A percentile compares a stretch with the other conserved stretches of the same genome.
Conservation (phyloP, 176 grass and related monocot species). For the Carex parvula region DNA sequence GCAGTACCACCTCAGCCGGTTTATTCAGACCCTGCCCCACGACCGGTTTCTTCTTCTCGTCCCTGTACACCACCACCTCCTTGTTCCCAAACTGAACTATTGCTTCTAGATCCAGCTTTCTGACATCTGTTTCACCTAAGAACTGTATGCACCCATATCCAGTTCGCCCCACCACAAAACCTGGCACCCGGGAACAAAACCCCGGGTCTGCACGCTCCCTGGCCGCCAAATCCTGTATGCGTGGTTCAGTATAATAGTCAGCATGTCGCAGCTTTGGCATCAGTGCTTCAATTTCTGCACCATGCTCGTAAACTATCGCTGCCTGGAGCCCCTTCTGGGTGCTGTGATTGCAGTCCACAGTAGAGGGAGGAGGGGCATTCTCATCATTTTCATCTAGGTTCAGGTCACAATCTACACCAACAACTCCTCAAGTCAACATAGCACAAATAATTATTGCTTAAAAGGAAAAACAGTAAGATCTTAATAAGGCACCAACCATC, state of each 20-base stretch:
- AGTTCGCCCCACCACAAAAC: slow-evolving; percentile 47
- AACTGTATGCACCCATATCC: slow-evolving; percentile 61
- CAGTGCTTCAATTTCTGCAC: slow-evolving; percentile 37
- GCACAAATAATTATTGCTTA: neutral
- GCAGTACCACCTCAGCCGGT: slow-evolving; percentile 53
- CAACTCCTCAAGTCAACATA: neutral
- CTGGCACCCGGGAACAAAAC: slow-evolving; percentile 47
- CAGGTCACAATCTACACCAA: slow-evolving; percentile 24
- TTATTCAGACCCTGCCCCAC: slow-evolving; percentile 60
- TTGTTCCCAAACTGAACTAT: slow-evolving; percentile 58
- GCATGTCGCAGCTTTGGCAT: slow-evolving; percentile 52
- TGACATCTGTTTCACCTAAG: slow-evolving; percentile 54
- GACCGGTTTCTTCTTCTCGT: slow-evolving; percentile 51
- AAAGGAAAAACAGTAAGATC: neutral
- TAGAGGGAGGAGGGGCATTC: slow-evolving; percentile 15
- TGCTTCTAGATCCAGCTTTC: slow-evolving; percentile 49
- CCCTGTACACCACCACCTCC: slow-evolving; percentile 61
- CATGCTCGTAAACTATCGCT: slow-evolving; percentile 45
- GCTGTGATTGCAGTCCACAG: slow-evolving; percentile 16
- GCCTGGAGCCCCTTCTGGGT: slow-evolving; percentile 33
- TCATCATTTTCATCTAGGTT: slow-evolving; percentile 27
- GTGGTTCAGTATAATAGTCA: slow-evolving; percentile 57
- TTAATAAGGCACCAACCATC: slow-evolving; percentile 11
- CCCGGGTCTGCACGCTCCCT: slow-evolving; percentile 49
- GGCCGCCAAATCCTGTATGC: slow-evolving; percentile 53